Base-by-base conservation (phyloP, 2,329 filamentous ascomycete genomes). In the Neurospora sp. region DNA sequence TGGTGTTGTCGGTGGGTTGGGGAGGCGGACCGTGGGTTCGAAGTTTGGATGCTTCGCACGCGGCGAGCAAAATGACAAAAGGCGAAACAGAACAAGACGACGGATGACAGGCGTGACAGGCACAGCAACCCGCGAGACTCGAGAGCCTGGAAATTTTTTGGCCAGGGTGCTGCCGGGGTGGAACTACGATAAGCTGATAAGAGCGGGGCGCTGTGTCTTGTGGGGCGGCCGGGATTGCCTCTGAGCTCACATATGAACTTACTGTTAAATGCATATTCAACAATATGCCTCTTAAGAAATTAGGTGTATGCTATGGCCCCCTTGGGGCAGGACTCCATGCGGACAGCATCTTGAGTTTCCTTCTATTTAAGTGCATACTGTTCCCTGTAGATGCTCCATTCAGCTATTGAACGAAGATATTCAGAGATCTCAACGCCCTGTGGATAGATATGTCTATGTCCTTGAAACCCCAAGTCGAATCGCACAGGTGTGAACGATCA, bases 141-240 rank as follows among this genome's bases (percentile, higher is more conserved):
- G 40, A 68, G 46, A 33, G 19, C 70, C 69, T 71, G 69, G 68
- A 74, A 72, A 67, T 76, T 76, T 76, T 76, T 76, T 76, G 71
- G 72, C 71, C 70, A 66, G 72, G 72, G 52, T 68, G 33, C 39
- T 70, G 66, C 36, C 66, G 52, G 68, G 67, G 69, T 72, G 70
- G 70, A 72, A 70, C 69, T 66, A 66, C 70, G 74, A 76, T 76
- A 76, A 74, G 72, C 68, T 40, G 75, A 76, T 76, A 76, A 75
- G 72, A 8, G 67, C 68, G 70, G 68, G 71, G 68, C 38, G 28
- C 8, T 62, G 23, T 17, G 52, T 62, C 15, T 4, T 40, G 68
- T 40, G 68, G 68, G 15, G 38, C 19, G 36, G n/a, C 46, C 2
- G 13, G 38, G 62, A 38, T 28, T 17, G 43, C 43, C 10, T 28